These are phyloP conservation scores for barley (Hordeum vulgare) DNA, from an alignment of 176 grass and related monocot genomes.

Conservation along the genomic window DNA sequence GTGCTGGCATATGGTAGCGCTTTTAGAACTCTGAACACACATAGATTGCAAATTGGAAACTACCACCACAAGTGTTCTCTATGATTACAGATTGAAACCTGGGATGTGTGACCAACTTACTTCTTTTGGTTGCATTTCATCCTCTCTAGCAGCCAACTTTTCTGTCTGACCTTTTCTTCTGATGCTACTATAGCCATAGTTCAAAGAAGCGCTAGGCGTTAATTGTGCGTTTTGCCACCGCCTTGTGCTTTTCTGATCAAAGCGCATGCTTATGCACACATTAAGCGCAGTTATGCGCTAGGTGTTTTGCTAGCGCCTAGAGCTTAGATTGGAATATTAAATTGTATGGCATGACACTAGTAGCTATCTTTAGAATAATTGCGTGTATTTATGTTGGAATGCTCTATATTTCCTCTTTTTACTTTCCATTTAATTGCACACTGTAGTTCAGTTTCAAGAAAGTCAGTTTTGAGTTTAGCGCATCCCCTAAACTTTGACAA, in stretches of 20 bases:
- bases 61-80: neutral
- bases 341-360: neutral
- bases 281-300: no score
- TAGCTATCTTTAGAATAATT: conserved; percentile 2
- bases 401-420: neutral
- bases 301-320: no score
- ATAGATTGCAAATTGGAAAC: neutral
- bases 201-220: no score
- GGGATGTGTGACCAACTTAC: neutral
- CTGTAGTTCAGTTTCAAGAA: neutral
- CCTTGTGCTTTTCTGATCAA: no score
- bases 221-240: no score
- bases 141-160: neutral
- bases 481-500: neutral
- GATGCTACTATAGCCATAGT: neutral
- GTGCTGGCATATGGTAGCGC: neutral
- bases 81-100: neutral
- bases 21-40: neutral
- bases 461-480: neutral
- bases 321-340: no score
- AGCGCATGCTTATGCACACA: no score
- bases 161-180: no score
- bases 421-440: neutral
- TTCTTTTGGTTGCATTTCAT: neutral
- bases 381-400: neutral